Evolutionary conservation across 441 rosid species (phyloP), one percentile per base, ranked within the genome.

Genomic region (Adansonia madagascariensis): DNA sequence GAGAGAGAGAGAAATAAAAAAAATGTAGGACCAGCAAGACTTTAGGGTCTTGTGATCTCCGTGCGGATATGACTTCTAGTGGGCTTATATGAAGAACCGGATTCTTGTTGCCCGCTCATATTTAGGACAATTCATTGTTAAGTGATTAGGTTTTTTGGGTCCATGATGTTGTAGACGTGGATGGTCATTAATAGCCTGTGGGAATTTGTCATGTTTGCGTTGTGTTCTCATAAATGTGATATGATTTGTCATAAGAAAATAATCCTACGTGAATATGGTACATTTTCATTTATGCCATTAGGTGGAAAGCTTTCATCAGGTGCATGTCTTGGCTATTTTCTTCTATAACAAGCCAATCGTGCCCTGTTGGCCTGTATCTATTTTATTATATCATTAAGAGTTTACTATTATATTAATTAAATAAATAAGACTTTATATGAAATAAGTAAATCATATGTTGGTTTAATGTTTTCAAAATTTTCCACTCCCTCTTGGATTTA

Each of bases 71-170:
- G 15, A 52, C 55, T 71, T 14, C 43, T 44, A 74, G 55, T 50
- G 47, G 72, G 76, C 18, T 53, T 49, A 76, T 9, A 71, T 46
- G 41, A 49, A 50, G 80, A 17, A 43, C 63, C 27, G 59, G 76
- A 52, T 24, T 75, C 44, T 61, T 70, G 67, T 52, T 75, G 73
- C 61, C 43, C 55, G 57, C 65, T 57, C 52, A 76, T 73, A 71
- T 70, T 57, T 77, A 17, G 46, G 80, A 35, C 71, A 77, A 66
- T 61, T 24, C 11, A 31, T 57, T 72, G 80, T 39, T 77, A 57
- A 77, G 77, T 80, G 72, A 76, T 80, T 80, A 39, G 31, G n/a
- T 8, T 66, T 71, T 52, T 6, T 62, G 77, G 83, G 61, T 64
- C 69, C 67, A 4, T 52, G 10, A 60, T 41, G 63, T 57, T 66